A percentile compares a stretch with the other conserved stretches of the same genome.
Evolutionary conservation across 2,329 filamentous ascomycete species (phyloP).

Genomic region (Cladophialophora chaetospira): DNA sequence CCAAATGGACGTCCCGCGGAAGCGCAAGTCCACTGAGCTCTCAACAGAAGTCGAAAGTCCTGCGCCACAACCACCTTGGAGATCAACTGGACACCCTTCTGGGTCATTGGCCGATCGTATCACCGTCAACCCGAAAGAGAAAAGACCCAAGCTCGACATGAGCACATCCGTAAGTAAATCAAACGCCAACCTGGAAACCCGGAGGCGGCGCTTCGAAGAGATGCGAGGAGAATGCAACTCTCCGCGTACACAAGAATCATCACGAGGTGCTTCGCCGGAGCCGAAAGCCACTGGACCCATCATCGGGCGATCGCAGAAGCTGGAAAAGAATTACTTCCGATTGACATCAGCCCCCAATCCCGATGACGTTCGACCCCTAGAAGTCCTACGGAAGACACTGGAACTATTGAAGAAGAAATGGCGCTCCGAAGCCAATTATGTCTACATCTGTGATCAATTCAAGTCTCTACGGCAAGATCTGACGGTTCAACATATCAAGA

Average conservation of each 20-base stretch:
- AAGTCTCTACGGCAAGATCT: conserved; percentile 97
- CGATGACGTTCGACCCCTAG: conserved; percentile 81
- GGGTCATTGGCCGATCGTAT: conserved; percentile 69
- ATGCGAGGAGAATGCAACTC: conserved; percentile 45
- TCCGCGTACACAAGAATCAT: conserved; percentile 40
- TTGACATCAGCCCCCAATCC: conserved; percentile 87
- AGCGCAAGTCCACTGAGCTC: conserved; percentile 76
- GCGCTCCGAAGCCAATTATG: conserved; percentile 90
- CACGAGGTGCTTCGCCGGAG: conserved; percentile 50
- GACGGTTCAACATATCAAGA: conserved; percentile 95
- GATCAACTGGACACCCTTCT: conserved; percentile 65
- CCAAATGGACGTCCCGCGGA: conserved; percentile 56
- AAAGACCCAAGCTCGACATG: conserved; percentile 52
- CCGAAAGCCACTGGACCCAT: conserved; percentile 65
- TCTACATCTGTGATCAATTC: conserved; percentile 98
- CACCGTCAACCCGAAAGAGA: conserved; percentile 58
- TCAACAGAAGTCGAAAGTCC: conserved; percentile 58
- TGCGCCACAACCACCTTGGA: conserved; percentile 66
- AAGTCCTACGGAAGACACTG: conserved; percentile 77
- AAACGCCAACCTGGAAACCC: conserved; percentile 81
- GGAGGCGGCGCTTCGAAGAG: conserved; percentile 80
- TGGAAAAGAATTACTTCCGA: conserved; percentile 95
- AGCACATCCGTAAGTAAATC: conserved; percentile 77
- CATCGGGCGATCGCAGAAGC: conserved; percentile 76
- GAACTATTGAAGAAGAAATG: conserved; percentile 92